A percentile compares a stretch with the other conserved stretches of the same genome.
These are phyloP conservation scores for Onygenales sp. DNA, from an alignment of 2,329 filamentous ascomycete species.

Conservation along the genomic window DNA sequence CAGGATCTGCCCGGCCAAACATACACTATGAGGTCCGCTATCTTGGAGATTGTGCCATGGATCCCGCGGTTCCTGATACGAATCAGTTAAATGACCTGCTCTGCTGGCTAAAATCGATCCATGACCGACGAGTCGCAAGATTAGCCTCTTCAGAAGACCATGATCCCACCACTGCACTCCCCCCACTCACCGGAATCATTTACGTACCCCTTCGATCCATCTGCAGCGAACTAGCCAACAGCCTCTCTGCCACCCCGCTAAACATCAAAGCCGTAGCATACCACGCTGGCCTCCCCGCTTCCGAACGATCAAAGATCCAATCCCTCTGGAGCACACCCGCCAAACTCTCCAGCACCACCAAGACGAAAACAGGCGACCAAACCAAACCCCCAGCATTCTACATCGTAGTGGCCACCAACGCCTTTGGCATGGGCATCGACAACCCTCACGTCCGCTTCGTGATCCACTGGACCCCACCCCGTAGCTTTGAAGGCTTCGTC, in stretches of 20 bases:
- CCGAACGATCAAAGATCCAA: slow-evolving; percentile 52
- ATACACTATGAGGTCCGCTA: slow-evolving; percentile 83
- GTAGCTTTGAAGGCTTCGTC: slow-evolving; percentile 92
- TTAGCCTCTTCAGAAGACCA: slow-evolving; percentile 59
- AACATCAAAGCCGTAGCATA: slow-evolving; percentile 37
- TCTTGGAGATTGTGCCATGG: slow-evolving; percentile 22
- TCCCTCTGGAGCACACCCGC: slow-evolving; percentile 24
- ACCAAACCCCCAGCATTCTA: slow-evolving; percentile 59
- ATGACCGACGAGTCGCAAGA: slow-evolving; percentile 54
- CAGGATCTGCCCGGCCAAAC: slow-evolving; percentile 74
- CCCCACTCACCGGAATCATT: slow-evolving; percentile 37
- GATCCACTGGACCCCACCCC: slow-evolving; percentile 86
- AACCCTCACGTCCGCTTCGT: slow-evolving; percentile 93
- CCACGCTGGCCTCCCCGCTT: slow-evolving; percentile 59
- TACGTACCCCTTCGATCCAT: slow-evolving; percentile 35
- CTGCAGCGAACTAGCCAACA: slow-evolving; percentile 30
- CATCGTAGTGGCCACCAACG: slow-evolving; percentile 88
- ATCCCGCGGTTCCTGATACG: slow-evolving; percentile 29
- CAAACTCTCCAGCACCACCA: slow-evolving; percentile 4
- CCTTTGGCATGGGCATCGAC: slow-evolving; percentile 97
- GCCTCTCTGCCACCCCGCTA: slow-evolving; percentile 19
- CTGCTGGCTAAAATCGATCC: slow-evolving; percentile 63
- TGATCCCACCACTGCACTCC: slow-evolving; percentile 23
- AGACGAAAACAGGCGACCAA: slow-evolving; percentile 10
- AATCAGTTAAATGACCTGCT: slow-evolving; percentile 73